phyloP scores from a whole-genome alignment of 306 rosid genomes.

The Casuarina glauca region DNA sequence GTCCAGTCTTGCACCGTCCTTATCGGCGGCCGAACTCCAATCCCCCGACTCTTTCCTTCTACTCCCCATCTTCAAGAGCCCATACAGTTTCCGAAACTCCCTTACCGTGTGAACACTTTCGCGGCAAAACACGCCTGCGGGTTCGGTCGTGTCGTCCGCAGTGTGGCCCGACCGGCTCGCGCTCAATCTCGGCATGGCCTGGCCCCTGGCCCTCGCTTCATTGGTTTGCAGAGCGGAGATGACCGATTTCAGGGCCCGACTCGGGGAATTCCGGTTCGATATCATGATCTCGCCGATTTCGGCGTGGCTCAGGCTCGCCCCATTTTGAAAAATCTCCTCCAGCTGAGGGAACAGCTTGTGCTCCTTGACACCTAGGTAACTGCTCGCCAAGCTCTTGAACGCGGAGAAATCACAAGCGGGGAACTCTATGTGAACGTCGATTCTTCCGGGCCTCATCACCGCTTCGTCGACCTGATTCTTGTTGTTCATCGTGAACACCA shows the following conservation, averaged over 20 bases:
- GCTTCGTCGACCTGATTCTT: constrained; percentile 59
- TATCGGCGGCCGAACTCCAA: constrained; percentile 40
- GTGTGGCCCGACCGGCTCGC: constrained; percentile 56
- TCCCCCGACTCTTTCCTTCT: constrained; percentile 49
- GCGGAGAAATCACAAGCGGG: constrained; percentile 84
- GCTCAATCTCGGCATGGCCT: constrained; percentile 27
- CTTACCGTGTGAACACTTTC: constrained; percentile 67
- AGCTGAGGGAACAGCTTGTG: constrained; percentile 88
- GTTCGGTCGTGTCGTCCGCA: constrained; percentile 31
- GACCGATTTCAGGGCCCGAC: constrained; percentile 79
- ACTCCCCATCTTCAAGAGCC: constrained; percentile 74
- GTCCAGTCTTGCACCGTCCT: constrained; percentile 29
- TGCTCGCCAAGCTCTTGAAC: constrained; percentile 64
- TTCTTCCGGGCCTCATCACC: constrained; percentile 75
- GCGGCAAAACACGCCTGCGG: constrained; percentile 41
- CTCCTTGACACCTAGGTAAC: constrained; percentile 79
- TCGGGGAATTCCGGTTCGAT: constrained; percentile 77
- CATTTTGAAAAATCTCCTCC: constrained; percentile 73
- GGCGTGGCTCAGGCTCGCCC: constrained; percentile 73
- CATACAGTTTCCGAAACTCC: constrained; percentile 78
- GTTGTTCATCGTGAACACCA: constrained; percentile 74
- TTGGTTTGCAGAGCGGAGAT: constrained; percentile 71
- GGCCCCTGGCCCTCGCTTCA: neutral
- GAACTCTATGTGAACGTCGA: constrained; percentile 81
- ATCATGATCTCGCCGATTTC: constrained; percentile 89